These are phyloP conservation scores for Fibroporia radiculosa DNA, from an alignment of 768 basidiomycete species.

Conservation along the genomic window DNA sequence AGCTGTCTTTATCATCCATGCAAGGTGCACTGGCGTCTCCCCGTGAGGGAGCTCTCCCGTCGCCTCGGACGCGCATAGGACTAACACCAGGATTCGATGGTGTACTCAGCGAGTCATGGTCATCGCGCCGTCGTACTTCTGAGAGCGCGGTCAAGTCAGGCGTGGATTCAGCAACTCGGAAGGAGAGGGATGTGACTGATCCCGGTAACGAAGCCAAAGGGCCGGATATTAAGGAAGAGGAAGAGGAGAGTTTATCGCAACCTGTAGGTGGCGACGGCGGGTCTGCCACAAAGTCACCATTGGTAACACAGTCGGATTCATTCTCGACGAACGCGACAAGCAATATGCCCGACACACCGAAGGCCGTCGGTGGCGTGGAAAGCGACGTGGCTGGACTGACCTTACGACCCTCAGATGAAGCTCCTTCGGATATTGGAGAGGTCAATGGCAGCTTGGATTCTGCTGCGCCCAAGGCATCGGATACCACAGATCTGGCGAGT, in stretches of 20 bases:
- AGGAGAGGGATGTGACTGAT: constrained; percentile 28
- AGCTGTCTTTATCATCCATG: constrained; percentile 58
- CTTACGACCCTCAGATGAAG: not conserved
- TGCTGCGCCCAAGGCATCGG: constrained; percentile 27
- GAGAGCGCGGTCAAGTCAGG: constrained; percentile 41
- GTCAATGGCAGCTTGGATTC: not conserved
- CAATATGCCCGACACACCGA: not conserved
- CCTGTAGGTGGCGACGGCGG: not conserved
- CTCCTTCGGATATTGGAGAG: not conserved
- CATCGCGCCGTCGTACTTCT: constrained; percentile 54
- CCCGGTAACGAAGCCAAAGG: constrained; percentile 35
- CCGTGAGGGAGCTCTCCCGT: constrained; percentile 51
- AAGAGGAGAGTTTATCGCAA: constrained; percentile 27
- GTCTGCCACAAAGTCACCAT: not conserved
- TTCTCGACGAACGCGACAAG: not conserved
- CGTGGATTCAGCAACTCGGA: constrained; percentile 19
- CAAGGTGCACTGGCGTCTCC: constrained; percentile 49
- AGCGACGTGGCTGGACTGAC: not conserved
- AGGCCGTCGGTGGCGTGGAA: not conserved
- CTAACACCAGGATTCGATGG: constrained; percentile 63
- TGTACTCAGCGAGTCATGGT: constrained; percentile 69
- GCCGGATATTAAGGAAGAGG: constrained; percentile 53
- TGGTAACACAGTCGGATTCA: not conserved
- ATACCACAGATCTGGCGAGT: constrained; percentile 43
- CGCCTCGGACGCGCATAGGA: constrained; percentile 58